A percentile compares a stretch with the other conserved stretches of the same genome.
phyloP scores from a whole-genome alignment of 2,329 filamentous ascomycete genomes.

The Aspergillus oerlinghausenensis region DNA sequence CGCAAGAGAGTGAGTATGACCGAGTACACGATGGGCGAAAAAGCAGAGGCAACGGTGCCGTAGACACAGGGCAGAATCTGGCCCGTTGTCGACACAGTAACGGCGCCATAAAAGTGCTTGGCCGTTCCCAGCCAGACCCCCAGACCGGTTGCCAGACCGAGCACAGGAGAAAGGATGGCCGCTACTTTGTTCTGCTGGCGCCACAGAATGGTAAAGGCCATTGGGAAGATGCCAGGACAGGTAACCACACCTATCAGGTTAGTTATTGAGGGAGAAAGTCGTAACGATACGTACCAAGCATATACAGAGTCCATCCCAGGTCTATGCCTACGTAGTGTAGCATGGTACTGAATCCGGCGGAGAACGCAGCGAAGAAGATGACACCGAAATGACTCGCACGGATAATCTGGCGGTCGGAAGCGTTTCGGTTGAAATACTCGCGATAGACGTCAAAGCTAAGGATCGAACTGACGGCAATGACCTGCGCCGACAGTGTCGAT shows the following conservation, averaged over 20 bases:
- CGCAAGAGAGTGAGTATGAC: conserved; percentile 44
- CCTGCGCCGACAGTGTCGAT: conserved; percentile 49
- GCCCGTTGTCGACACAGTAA: conserved; percentile 48
- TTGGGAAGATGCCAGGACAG: conserved; percentile 52
- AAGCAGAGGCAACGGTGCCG: conserved; percentile 50
- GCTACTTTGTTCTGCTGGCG: conserved; percentile 46
- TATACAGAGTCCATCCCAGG: conserved; percentile 52
- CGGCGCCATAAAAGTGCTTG: conserved; percentile 43
- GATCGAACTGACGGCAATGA: conserved; percentile 52
- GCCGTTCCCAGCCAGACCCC: conserved; percentile 52
- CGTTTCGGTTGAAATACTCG: conserved; percentile 45
- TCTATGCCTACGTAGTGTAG: conserved; percentile 53
- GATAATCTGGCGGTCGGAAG: conserved; percentile 48
- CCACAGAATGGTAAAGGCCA: conserved; percentile 52
- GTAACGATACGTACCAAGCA: conserved; percentile 38
- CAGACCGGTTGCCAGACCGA: conserved; percentile 50
- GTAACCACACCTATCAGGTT: conserved; percentile 43
- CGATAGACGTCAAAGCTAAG: conserved; percentile 53
- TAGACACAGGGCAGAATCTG: conserved; percentile 50
- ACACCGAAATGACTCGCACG: conserved; percentile 51
- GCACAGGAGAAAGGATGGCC: conserved; percentile 47
- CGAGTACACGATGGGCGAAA: conserved; percentile 50
- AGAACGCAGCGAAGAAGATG: conserved; percentile 49
- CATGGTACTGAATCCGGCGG: conserved; percentile 49
- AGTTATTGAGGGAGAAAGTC: not conserved